Base-by-base conservation (phyloP, 805 yeast species). In the Spathaspora arborariae region DNA sequence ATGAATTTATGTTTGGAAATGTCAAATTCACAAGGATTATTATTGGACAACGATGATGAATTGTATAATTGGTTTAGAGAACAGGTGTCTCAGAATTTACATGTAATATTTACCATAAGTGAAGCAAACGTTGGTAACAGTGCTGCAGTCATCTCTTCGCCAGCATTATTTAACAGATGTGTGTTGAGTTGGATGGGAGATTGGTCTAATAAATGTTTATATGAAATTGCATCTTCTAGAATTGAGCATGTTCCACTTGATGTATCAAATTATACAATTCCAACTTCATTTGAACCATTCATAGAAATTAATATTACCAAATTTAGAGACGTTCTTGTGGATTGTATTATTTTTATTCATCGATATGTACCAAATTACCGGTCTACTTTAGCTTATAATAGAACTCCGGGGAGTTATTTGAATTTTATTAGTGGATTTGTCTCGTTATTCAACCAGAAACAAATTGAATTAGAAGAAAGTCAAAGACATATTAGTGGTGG, bases 161-260 rank as follows among this genome's bases (percentile, higher is more conserved):
- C 97, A 0, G 97, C 97, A 0, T 67, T 91, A 27, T 84, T 88
- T 64, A 91, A 91, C 57, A 71, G 98, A 57, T 91, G 97, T 70
- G 95, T 88, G 1, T 64, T 92, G 34, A 80, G 84, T 57, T 88
- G 92, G 90, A 81, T 89, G 84, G 96, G 96, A 4, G 81, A 81
- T 45, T 91, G 97, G 97, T 72, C 84, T 0, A 48, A 53, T 3
- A 49, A 56, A 0, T 67, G 89, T 0, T 60, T 84, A 42, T 45
- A 51, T 5, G 79, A 80, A 42, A 79, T 89, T 27, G 79, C 84
- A 0, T 46, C 55, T 0, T 63, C 63, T 3, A 52, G 74, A 39
- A 58, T 82, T 1, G 64, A 63, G 34, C 46, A 56, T 35, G 56
- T 82, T 9, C 87, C 92, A 1, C 59, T 85, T 13, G 85, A 82